Percentiles rank a stretch among this genome's conserved stretches.
Conservation (phyloP, 116 monocot species). For the Cymodocea nodosa region DNA sequence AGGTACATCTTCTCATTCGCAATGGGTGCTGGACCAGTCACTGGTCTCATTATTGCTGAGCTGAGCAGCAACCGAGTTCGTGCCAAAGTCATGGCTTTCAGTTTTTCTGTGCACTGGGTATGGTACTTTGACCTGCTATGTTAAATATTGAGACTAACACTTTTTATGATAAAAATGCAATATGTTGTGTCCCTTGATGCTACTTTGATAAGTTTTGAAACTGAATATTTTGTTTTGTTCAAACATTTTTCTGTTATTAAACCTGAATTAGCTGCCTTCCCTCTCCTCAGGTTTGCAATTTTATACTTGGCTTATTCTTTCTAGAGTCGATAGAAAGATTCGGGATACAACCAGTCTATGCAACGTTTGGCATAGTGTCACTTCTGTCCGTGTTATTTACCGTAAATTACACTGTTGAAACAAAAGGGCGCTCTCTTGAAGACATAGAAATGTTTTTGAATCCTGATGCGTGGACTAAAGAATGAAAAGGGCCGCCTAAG, state of each 20-base stretch:
- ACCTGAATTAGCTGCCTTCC: not conserved
- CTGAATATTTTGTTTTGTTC: not conserved
- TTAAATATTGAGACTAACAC: too few species aligned
- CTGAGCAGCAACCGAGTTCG: slow-evolving; percentile 53
- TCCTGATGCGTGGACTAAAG: not conserved
- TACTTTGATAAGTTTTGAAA: too few species aligned
- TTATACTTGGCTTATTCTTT: slow-evolving; percentile 74
- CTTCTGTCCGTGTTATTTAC: slow-evolving; percentile 54
- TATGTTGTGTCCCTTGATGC: too few species aligned
- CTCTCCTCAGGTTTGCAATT: slow-evolving; percentile 57
- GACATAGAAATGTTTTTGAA: slow-evolving; percentile 70
- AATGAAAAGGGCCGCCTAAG: not conserved
- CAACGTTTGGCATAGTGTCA: slow-evolving; percentile 67
- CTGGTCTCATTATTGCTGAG: slow-evolving; percentile 82
- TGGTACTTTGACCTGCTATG: not conserved
- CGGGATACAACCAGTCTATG: slow-evolving; percentile 71
- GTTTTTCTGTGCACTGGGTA: slow-evolving; percentile 84
- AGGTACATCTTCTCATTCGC: slow-evolving; percentile 92
- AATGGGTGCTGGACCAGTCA: slow-evolving; percentile 85
- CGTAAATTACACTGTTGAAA: slow-evolving; percentile 58
- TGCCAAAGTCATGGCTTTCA: slow-evolving; percentile 60
- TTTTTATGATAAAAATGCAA: too few species aligned
- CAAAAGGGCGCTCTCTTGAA: slow-evolving; percentile 83
- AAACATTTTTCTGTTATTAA: not conserved
- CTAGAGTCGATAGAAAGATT: slow-evolving; percentile 59